A percentile compares a stretch with the other conserved stretches of the same genome.
These are phyloP conservation scores for Rutstroemia sp. DNA, from an alignment of 2,329 filamentous ascomycete species.

Conservation along the genomic window DNA sequence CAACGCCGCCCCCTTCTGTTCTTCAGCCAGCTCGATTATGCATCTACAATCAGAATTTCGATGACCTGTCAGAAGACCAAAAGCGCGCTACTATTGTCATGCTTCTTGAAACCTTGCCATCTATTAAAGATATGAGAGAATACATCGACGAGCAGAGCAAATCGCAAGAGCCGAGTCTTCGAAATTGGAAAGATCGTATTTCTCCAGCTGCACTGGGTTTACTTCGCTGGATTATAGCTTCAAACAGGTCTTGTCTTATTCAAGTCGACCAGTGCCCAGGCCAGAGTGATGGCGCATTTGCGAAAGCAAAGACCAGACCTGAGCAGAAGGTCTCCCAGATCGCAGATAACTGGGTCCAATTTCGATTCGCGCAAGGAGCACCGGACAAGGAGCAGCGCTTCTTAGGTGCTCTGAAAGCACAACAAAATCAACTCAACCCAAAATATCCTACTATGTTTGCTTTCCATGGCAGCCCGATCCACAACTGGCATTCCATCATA, in stretches of 20 bases:
- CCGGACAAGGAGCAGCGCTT: conserved; percentile 82
- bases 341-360: conserved; percentile 60
- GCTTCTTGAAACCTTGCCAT: conserved; percentile 52
- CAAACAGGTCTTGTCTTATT: conserved; percentile 80
- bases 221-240: conserved; percentile 82
- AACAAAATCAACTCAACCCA: conserved; percentile 28
- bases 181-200: conserved; percentile 51
- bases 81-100: conserved; percentile 45
- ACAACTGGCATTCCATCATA: conserved; percentile 88
- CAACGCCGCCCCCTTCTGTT: conserved; percentile 19
- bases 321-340: conserved; percentile 50
- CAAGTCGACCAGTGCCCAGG: conserved; percentile 50
- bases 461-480: conserved; percentile 72
- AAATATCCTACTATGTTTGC: conserved; percentile 68
- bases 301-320: conserved; percentile 18
- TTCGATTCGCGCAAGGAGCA: conserved; percentile 79
- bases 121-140: conserved; percentile 48
- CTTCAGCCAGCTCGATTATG: conserved; percentile 19
- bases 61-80: conserved; percentile 37
- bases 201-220: conserved; percentile 59
- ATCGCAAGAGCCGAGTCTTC: conserved; percentile 26
- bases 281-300: conserved; percentile 19
- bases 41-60: conserved; percentile 50
- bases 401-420: conserved; percentile 48
- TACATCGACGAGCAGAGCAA: conserved; percentile 34